phyloP scores from a whole-genome alignment of 495 filamentous ascomycete species.

The Penicillium riverlandense region DNA sequence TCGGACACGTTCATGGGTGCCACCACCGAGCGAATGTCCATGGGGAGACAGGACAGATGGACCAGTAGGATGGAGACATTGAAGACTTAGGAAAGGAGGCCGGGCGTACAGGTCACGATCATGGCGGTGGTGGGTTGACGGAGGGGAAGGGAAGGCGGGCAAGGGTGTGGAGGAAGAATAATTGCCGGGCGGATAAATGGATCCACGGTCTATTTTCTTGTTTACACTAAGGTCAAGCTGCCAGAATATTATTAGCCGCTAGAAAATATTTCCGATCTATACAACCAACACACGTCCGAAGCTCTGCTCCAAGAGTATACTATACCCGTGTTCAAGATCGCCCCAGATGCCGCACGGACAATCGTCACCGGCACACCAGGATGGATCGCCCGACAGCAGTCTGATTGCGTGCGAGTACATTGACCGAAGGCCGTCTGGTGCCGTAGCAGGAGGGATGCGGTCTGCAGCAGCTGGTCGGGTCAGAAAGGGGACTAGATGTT shows the following conservation, averaged over 20 bases:
- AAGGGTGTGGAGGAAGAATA: no score
- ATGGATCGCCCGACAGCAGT: constrained; percentile 1
- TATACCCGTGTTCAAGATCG: not conserved
- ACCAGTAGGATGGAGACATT: not conserved
- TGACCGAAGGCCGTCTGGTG: constrained; percentile 1
- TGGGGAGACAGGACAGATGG: constrained; percentile 9
- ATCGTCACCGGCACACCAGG: constrained; percentile 3
- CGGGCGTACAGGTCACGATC: no score
- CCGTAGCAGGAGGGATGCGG: no score
- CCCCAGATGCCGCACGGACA: constrained; percentile 1
- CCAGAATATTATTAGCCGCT: no score
- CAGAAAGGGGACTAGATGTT: no score
- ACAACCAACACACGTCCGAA: not conserved
- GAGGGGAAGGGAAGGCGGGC: no score
- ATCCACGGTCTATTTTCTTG: no score
- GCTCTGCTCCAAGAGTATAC: constrained; percentile 2
- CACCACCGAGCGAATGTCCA: constrained; percentile 26
- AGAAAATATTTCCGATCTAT: not conserved
- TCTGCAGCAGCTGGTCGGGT: no score
- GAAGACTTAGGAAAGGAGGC: not conserved
- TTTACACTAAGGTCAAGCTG: no score
- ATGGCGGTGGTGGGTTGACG: no score
- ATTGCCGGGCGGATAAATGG: no score
- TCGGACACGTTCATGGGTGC: constrained; percentile 12
- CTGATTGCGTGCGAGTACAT: constrained; percentile 1